These are phyloP conservation scores for Pythium pyrilobum DNA, from an alignment of 352 stramenopile species.

Conservation along the genomic window DNA sequence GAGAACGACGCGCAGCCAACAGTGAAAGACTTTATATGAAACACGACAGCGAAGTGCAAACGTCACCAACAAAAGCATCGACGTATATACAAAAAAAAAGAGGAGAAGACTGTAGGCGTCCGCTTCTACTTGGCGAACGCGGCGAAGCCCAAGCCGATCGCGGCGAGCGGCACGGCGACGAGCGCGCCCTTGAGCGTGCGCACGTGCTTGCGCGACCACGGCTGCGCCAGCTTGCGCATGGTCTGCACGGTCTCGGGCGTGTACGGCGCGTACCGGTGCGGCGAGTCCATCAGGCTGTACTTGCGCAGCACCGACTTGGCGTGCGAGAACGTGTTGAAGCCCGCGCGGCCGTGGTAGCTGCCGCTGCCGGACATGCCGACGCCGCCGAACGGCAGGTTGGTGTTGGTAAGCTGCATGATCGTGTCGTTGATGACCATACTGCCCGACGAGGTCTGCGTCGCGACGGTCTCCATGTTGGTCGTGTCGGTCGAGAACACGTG, in stretches of 20 bases:
- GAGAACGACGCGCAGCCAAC: no score
- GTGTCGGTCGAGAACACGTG: slow-evolving; percentile 19
- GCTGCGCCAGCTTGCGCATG: not conserved
- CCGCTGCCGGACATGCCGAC: slow-evolving; percentile 53
- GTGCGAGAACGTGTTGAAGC: slow-evolving; percentile 38
- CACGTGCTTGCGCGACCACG: not conserved
- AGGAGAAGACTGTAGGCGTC: no score
- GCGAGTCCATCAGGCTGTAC: not conserved
- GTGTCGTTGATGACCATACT: slow-evolving; percentile 56
- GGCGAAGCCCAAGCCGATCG: no score
- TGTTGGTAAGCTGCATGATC: slow-evolving; percentile 43
- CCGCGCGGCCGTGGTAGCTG: slow-evolving; percentile 47
- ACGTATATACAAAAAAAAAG: no score
- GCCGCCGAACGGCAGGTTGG: slow-evolving; percentile 58
- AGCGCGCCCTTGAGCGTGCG: not conserved
- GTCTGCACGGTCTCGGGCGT: not conserved
- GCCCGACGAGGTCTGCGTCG: slow-evolving; percentile 28
- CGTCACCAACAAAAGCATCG: no score
- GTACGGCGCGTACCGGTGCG: not conserved
- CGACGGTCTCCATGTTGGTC: slow-evolving; percentile 32
- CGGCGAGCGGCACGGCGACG: not conserved
- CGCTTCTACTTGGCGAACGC: no score
- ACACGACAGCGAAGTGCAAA: no score
- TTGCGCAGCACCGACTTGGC: not conserved
- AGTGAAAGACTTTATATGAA: no score